Conservation (phyloP, 768 basidiomycete genomes). For the Phallus indusiatus region DNA sequence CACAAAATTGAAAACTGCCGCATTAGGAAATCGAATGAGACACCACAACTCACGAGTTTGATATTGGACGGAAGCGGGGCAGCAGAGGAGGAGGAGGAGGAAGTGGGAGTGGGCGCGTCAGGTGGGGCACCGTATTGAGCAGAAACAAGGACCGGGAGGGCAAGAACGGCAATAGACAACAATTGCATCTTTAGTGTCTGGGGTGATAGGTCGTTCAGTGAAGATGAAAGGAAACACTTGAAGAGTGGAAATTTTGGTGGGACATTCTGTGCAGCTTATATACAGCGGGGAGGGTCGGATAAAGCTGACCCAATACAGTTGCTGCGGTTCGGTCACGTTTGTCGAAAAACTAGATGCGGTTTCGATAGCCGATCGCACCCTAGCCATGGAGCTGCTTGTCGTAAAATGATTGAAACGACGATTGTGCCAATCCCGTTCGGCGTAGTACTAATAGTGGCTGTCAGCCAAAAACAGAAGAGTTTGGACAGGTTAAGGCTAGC, state of each 20-base stretch:
- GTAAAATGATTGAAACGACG: not conserved
- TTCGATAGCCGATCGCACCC: not conserved
- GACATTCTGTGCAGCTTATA: too few relatives aligned
- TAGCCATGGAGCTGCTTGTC: not conserved
- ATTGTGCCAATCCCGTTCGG: not conserved
- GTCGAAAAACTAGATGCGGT: too few relatives aligned
- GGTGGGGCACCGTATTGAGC: not conserved
- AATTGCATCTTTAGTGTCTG: not conserved
- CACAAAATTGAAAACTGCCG: constrained; percentile 15
- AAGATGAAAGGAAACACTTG: not conserved
- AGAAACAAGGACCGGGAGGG: not conserved
- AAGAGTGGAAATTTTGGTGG: too few relatives aligned
- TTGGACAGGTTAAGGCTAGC: not conserved
- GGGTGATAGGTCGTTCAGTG: too few relatives aligned
- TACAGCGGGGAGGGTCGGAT: too few relatives aligned
- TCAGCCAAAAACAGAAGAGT: not conserved
- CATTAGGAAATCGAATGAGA: too few relatives aligned
- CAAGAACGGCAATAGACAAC: not conserved
- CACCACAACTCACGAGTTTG: not conserved
- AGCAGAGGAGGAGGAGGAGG: not conserved
- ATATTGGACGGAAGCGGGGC: not conserved
- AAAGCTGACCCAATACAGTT: too few relatives aligned
- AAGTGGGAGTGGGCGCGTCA: not conserved
- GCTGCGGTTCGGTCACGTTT: too few relatives aligned
- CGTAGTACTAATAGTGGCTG: not conserved